These are phyloP conservation scores for Boeremia lycopersici DNA, from an alignment of 2,329 filamentous ascomycete species.

Conservation along the genomic window DNA sequence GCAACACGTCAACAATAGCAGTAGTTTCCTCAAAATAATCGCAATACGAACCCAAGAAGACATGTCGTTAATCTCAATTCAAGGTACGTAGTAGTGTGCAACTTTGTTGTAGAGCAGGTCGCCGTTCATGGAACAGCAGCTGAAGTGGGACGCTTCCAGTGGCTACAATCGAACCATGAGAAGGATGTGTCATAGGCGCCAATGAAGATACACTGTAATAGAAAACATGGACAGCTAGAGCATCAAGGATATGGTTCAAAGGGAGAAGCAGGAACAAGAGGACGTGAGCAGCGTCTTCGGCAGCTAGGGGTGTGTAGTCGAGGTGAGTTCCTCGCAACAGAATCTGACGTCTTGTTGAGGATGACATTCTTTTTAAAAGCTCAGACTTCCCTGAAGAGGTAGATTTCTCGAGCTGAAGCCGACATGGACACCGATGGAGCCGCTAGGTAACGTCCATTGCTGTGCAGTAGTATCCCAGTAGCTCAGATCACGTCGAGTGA, in stretches of 20 bases:
- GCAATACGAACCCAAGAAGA: not conserved
- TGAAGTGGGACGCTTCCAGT: conserved; percentile 9
- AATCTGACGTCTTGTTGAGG: no score
- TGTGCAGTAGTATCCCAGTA: conserved; percentile 56
- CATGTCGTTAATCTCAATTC: not conserved
- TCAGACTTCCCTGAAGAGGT: conserved; percentile 1
- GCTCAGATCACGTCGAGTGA: conserved; percentile 57
- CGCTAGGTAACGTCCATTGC: conserved; percentile 49
- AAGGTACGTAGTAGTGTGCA: conserved; percentile 2
- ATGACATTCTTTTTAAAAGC: not conserved
- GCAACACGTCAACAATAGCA: conserved; percentile 1
- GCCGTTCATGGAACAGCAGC: conserved; percentile 6
- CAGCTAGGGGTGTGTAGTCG: no score
- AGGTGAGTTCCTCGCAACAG: no score
- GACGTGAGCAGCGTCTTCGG: no score
- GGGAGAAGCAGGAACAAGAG: no score
- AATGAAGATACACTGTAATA: no score
- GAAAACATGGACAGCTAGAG: no score
- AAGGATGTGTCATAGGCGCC: no score
- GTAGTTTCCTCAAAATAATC: not conserved
- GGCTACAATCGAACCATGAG: conserved; percentile 9
- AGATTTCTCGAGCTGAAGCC: conserved; percentile 39
- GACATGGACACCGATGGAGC: conserved; percentile 25
- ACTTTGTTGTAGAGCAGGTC: conserved; percentile 10
- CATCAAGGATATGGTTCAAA: no score